Percentiles rank a stretch among this genome's conserved stretches.
Evolutionary conservation across 129 eudicot species (phyloP).

Genomic region (Tanacetum coccineum): DNA sequence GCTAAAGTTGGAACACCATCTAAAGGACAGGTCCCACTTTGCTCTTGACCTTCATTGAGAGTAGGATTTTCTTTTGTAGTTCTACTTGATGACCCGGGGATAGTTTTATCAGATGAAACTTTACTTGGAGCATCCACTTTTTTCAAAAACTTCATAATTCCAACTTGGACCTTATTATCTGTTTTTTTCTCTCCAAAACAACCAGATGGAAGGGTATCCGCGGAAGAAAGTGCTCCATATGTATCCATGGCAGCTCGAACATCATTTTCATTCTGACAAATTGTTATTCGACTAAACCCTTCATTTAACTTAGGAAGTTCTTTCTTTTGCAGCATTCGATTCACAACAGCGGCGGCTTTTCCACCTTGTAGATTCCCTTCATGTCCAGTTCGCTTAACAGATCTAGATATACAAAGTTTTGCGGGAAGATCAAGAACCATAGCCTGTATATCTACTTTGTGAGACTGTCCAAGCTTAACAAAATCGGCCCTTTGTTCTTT

Average conservation of each 20-base stretch:
- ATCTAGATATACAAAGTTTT: slow-evolving; percentile 87
- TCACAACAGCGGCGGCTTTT: slow-evolving; percentile 90
- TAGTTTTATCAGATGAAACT: slow-evolving; percentile 31
- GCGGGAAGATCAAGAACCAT: slow-evolving; percentile 96
- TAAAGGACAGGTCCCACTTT: slow-evolving; percentile 20
- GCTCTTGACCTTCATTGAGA: slow-evolving; percentile 24
- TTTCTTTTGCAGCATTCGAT: slow-evolving; percentile 87
- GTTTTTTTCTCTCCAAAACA: slow-evolving; percentile 67
- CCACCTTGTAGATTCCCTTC: slow-evolving; percentile 98
- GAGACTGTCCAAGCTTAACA: slow-evolving; percentile 57
- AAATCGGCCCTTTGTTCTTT: slow-evolving; percentile 85
- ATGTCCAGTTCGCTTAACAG: slow-evolving; percentile 74
- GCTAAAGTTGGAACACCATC: slow-evolving; percentile 59
- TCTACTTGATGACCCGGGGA: slow-evolving; percentile 25
- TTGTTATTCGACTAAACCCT: slow-evolving; percentile 77
- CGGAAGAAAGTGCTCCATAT: slow-evolving; percentile 53
- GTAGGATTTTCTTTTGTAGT: slow-evolving; percentile 21
- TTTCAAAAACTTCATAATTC: slow-evolving; percentile 88
- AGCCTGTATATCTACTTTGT: slow-evolving; percentile 67
- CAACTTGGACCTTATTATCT: slow-evolving; percentile 70
- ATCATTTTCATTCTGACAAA: slow-evolving; percentile 71
- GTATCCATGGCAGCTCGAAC: slow-evolving; percentile 63
- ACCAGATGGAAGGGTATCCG: slow-evolving; percentile 71
- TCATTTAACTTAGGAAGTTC: slow-evolving; percentile 80
- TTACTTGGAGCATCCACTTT: slow-evolving; percentile 58